Evolutionary conservation across 179 eudicot species (phyloP), one percentile per base, ranked within the genome.

Genomic region (Corrigiola litoralis): DNA sequence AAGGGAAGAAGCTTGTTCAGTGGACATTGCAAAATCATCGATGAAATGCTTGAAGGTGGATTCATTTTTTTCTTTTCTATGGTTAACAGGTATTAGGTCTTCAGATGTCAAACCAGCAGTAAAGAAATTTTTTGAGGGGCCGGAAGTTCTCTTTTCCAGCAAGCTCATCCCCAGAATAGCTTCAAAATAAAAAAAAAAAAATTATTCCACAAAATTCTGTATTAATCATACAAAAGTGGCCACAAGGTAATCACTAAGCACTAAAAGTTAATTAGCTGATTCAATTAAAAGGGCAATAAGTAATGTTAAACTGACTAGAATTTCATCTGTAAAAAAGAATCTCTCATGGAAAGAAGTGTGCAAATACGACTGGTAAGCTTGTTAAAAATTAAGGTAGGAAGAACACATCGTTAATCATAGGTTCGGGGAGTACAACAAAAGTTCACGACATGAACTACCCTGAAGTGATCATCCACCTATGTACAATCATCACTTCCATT

Each of bases 351-450:
- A 38, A 33, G 47, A 23, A 11, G 11, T 27, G 54, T 13, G 37
- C 36, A 56, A 14, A 34, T 36, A 32, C 56, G 33, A 21, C 13
- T 52, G 59, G 44, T 8, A 45, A 55, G 28, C 31, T 32, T 67
- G 32, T 33, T 47, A 29, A 67, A 45, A 58, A 46, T 5, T 12
- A 66, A 33, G 61, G 31, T 42, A 45, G 42, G 40, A 55, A 46
- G 41, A 67, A 25, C 63, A 32, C 33, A 33, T 27, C n/a, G 23
- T n/a, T 59, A 1, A 13, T 63, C n/a, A n/a, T n/a, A n/a, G n/a
- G n/a, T n/a, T n/a, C n/a, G n/a, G n/a, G n/a, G n/a, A n/a, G n/a
- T n/a, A n/a, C n/a, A n/a, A n/a, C n/a, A n/a, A n/a, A n/a, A n/a
- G n/a, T n/a, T n/a, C 45, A 56, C 23, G 28, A 11, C 38, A 56